Evolutionary conservation across 352 stramenopile species (phyloP), one percentile per base, ranked within the genome.

Genomic region (Lagenidium giganteum): DNA sequence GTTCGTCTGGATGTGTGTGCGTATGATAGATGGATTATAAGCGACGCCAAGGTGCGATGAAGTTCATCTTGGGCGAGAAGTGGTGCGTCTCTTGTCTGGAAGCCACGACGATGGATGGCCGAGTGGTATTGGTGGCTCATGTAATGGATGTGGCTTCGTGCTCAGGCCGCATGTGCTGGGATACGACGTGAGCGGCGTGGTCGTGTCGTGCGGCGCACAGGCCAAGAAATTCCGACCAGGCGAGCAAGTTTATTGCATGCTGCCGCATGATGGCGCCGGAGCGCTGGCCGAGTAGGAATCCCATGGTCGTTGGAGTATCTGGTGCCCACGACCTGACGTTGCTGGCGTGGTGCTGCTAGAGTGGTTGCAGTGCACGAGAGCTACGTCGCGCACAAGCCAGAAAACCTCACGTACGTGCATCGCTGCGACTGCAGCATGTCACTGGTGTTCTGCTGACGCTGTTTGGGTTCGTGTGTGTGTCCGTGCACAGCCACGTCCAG

Each of bases 1-100:
- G 4, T 39, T n/a, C 26, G 9, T 31, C 48, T 40, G 47, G 22
- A 9, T 43, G 7, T 26, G 42, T 2, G 2, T 36, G 30, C 5
- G 4, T 47, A n/a, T n/a, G n/a, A n/a, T 46, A 90, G 78, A 62
- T 91, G 26, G 79, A 91, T 58, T 91, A 86, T 61, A 91, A 91
- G 57, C 64, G 75, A 17, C 75, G 79, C 5, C 67, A 91, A 44
- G 79, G 79, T 7, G 69, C 69, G 26, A 45, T 87, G 23, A 90
- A 90, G 53, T 51, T 82, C 48, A 54, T 89, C 22, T 41, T 83
- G 29, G 38, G 59, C 5, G 47, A 74, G 23, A 71, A 30, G 8
- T 76, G 67, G 67, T 63, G 16, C 1, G 50, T 30, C 33, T 6
- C 8, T n/a, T n/a, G n/a, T n/a, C n/a, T n/a, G n/a, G n/a, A n/a